Base-by-base conservation (phyloP, 768 basidiomycete species). In the Serendipita indica region DNA sequence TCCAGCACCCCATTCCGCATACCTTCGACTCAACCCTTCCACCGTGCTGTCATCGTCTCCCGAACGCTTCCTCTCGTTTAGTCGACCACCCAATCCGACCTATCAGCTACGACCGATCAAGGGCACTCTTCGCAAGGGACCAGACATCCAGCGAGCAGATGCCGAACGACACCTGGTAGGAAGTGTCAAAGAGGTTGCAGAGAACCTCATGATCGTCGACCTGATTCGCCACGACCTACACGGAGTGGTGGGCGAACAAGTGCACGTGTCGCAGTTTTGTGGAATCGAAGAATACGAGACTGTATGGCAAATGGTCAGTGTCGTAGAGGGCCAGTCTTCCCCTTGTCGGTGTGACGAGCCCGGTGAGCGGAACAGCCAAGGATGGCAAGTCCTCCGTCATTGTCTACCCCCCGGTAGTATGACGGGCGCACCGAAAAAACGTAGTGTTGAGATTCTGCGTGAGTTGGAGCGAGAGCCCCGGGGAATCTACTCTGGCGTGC, bases 131-230 rank as follows among this genome's bases (percentile, higher is more conserved):
- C 80, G 81, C 41, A 89, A 87, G 69, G 63, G 71, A 37, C 61
- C 67, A 14, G 67, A 68, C 54, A 74, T 83, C 60, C 83, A 77
- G 16, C 79, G 79, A 27, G 79, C 76, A 58, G 77, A 80, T 49
- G 83, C 83, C n/a, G 81, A 84, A 64, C 64, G 81, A 69, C 68
- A 76, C 13, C 70, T 86, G 59, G 74, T 73, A 13, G 82, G 83
- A 3, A 85, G 78, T 68, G 74, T 72, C 39, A 98, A 98, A 68
- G 93, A 98, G 69, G 81, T 93, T 1, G 93, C 92, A 0, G 93
- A 97, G 73, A 98, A 98, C 67, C 71, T 98, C 59, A 97, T 98
- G 93, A 96, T 98, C 62, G 93, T 96, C 25, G 93, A 97, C 68
- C 79, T 98, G 49, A 94, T 94, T 65, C 81, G 91, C 33, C 88